Evolutionary conservation across 441 rosid species (phyloP).

Genomic region (Gossypium aridum): DNA sequence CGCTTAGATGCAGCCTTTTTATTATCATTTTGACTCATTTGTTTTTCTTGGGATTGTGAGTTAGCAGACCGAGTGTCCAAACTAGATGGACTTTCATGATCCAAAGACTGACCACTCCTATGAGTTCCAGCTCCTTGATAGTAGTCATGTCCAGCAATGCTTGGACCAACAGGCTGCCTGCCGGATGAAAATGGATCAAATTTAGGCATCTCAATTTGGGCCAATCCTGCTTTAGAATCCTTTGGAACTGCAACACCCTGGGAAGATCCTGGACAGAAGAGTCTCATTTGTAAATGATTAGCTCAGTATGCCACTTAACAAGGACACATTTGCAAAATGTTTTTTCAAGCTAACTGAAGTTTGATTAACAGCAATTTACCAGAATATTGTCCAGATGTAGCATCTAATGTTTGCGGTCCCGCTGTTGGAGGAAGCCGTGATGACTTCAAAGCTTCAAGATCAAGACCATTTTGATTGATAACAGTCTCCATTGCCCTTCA

Average conservation of each 20-base stretch:
- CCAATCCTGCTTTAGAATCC: constrained; percentile 50
- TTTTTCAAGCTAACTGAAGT: constrained; percentile 1
- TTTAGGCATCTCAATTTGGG: constrained; percentile 65
- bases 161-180: constrained; percentile 72
- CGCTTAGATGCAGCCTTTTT: constrained; percentile 62
- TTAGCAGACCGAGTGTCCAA: constrained; percentile 82
- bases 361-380: constrained; percentile 38
- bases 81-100: constrained; percentile 95
- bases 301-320: neutral
- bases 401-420: constrained; percentile 72
- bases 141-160: constrained; percentile 50
- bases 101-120: constrained; percentile 69
- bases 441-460: constrained; percentile 82
- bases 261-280: constrained; percentile 56
- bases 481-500: constrained; percentile 99
- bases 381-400: constrained; percentile 50
- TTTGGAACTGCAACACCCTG: constrained; percentile 54
- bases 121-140: constrained; percentile 75
- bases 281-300: constrained; percentile 14
- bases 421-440: constrained; percentile 63
- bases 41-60: constrained; percentile 75
- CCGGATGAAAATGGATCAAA: constrained; percentile 57
- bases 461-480: constrained; percentile 85
- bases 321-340: neutral
- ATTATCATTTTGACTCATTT: constrained; percentile 45